Base-by-base conservation (phyloP, 164 flowering plant genomes). In the Vitis riparia region DNA sequence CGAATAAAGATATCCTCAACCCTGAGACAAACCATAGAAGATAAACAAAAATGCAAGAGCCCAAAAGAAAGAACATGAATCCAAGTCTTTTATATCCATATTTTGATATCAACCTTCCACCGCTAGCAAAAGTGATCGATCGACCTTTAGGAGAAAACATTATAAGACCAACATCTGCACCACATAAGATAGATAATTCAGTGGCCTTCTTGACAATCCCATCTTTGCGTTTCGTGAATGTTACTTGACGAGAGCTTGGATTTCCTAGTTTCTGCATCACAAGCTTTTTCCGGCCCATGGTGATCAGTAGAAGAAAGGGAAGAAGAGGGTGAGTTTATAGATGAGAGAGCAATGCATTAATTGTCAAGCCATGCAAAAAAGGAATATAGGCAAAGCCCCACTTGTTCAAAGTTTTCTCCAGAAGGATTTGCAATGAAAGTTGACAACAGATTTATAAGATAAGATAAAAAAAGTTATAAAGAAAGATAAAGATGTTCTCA, bases 1-100 rank as follows among this genome's bases (percentile, higher is more conserved):
- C 69, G 79, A 5, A 76, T 68, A 49, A 76, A 71, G 55, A 76
- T 52, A 72, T 71, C 72, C 69, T 76, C 79, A 63, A 71, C 32
- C 68, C 75, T 76, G 9, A 12, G 13, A 44, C 15, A 52, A n/a
- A 14, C 11, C 19, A 48, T 58, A 59, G 19, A 55, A 37, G 6
- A 1, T 3, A 10, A 17, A 50, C 10, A 51, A 51, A 1, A 60
- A 63, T 8, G 55, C n/a, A 29, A n/a, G 12, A 59, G 10, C 29
- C 23, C 10, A 12, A 55, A 32, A 37, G 32, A 44, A 52, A 9
- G 16, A 53, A 53, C 56, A 2, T 37, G 7, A 37, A 37, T 37
- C 44, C 44, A 37, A 37, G 5, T 37, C 44, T 2, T 37, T 6
- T 37, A 37, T 3, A 37, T 37, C 7, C 0, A 37, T 37, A 37